Conservation (phyloP, 2,329 filamentous ascomycete genomes). For the Xylariomycetidae sp. region DNA sequence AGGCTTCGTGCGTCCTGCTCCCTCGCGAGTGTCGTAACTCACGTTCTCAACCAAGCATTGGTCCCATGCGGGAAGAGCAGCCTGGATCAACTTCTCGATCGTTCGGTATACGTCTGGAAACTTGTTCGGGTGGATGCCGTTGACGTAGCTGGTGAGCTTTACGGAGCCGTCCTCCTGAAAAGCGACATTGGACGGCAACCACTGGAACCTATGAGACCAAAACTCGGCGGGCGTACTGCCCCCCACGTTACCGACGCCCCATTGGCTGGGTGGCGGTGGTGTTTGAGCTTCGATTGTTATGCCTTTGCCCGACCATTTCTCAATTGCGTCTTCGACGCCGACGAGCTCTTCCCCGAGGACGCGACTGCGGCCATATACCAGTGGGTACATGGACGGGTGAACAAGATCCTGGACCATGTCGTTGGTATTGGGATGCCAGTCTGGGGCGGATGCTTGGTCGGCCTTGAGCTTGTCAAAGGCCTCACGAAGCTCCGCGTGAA, state of each 20-base stretch:
- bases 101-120: conserved; percentile 27
- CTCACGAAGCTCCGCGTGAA: conserved; percentile 27
- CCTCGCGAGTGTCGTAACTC: background rate
- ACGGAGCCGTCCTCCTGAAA: conserved; percentile 20
- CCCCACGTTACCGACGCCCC: background rate
- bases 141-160: conserved; percentile 38
- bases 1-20: background rate
- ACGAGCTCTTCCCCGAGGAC: conserved; percentile 30
- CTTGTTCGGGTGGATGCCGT: conserved; percentile 35
- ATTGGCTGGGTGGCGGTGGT: background rate
- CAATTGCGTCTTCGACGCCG: conserved; percentile 18
- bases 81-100: conserved; percentile 30
- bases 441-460: conserved; percentile 34
- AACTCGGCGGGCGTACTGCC: background rate
- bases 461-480: conserved; percentile 37
- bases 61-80: conserved; percentile 36
- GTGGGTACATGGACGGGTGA: conserved; percentile 53
- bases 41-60: conserved; percentile 11
- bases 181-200: conserved; percentile 36
- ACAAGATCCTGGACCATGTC: conserved; percentile 51
- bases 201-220: conserved; percentile 35
- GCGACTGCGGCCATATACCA: conserved; percentile 39
- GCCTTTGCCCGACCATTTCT: conserved; percentile 23
- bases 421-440: conserved; percentile 52
- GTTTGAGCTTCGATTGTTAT: conserved; percentile 4